Evolutionary conservation across 345 rosid species (phyloP).

Genomic region (Conringia planisiliqua): DNA sequence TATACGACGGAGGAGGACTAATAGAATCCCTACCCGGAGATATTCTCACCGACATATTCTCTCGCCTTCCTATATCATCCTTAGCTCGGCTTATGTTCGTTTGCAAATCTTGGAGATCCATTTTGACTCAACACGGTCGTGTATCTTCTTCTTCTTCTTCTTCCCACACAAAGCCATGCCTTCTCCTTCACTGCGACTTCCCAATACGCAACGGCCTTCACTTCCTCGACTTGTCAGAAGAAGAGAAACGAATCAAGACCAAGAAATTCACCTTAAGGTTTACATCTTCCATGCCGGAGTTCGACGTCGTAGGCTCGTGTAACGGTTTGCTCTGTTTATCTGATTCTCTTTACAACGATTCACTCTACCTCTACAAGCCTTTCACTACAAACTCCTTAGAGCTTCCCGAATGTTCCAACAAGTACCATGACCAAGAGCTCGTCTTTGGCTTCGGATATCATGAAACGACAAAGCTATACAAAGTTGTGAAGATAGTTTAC

Average conservation of each 20-base stretch:
- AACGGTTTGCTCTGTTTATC: slow-evolving; percentile 57
- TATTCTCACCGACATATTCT: slow-evolving; percentile 54
- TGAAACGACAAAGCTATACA: slow-evolving; percentile 44
- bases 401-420: slow-evolving; percentile 41
- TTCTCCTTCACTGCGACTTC: slow-evolving; percentile 56
- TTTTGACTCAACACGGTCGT: slow-evolving; percentile 36
- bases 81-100: slow-evolving; percentile 54
- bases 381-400: slow-evolving; percentile 40
- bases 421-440: slow-evolving; percentile 43
- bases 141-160: slow-evolving; percentile 22
- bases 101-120: slow-evolving; percentile 44
- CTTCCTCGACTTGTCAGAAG: slow-evolving; percentile 47
- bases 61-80: slow-evolving; percentile 57
- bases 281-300: slow-evolving; percentile 41
- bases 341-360: slow-evolving; percentile 42
- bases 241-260: slow-evolving; percentile 27
- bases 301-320: slow-evolving; percentile 55
- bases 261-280: slow-evolving; percentile 44
- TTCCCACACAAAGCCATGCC: slow-evolving; percentile 39
- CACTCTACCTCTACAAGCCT: slow-evolving; percentile 55
- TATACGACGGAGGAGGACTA: slow-evolving; percentile 3
- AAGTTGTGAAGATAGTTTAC: slow-evolving; percentile 63
- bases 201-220: slow-evolving; percentile 54
- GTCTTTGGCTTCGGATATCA: slow-evolving; percentile 65
- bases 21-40: slow-evolving; percentile 61